Conservation (phyloP, 2,329 filamentous ascomycete genomes). For the Colletotrichum sp. region DNA sequence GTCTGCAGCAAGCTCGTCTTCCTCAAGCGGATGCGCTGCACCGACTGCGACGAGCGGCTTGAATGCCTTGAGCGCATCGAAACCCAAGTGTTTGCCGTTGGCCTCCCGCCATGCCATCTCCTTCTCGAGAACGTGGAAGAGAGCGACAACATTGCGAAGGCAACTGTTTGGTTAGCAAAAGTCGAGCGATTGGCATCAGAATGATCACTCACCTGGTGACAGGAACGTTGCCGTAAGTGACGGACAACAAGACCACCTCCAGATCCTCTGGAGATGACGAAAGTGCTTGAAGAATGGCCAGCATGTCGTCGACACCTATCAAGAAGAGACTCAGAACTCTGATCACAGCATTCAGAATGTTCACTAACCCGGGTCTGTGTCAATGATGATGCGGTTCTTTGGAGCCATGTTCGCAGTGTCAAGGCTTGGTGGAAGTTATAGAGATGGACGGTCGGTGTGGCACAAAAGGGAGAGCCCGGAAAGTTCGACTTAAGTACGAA, state of each 20-base stretch:
- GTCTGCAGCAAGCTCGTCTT: conserved; percentile 80
- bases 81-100: conserved; percentile 73
- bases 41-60: conserved; percentile 89
- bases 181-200: neutral
- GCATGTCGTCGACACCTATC: conserved; percentile 86
- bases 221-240: conserved; percentile 94
- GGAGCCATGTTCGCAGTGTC: conserved; percentile 58
- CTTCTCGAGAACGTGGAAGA: conserved; percentile 91
- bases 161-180: conserved; percentile 58
- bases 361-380: conserved; percentile 82
- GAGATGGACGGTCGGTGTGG: no score
- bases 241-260: conserved; percentile 82
- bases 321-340: neutral
- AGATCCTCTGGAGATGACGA: conserved; percentile 83
- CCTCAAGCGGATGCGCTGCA: conserved; percentile 83
- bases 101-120: conserved; percentile 84
- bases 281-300: conserved; percentile 87
- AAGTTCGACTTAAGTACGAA: no score
- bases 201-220: conserved; percentile 69
- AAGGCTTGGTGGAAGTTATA: no score
- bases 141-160: conserved; percentile 83
- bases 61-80: conserved; percentile 71
- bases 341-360: neutral
- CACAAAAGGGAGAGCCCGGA: no score
- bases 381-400: conserved; percentile 85